Evolutionary conservation across 116 monocot genomes (phyloP).

Genomic region (Trichopus zeylanicus): DNA sequence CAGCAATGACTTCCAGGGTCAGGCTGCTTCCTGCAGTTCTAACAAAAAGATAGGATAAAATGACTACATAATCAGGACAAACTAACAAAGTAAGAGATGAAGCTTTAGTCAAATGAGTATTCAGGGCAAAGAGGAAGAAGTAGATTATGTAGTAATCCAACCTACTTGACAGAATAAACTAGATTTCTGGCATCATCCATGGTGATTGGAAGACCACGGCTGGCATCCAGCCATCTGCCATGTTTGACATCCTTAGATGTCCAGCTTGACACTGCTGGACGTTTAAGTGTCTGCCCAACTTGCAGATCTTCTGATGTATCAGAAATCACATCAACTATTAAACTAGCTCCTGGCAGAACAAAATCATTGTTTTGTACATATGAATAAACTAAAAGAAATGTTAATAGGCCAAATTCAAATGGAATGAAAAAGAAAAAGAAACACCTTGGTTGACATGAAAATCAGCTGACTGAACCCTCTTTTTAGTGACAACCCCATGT

Average conservation of each 20-base stretch:
- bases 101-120: no score
- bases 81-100: not conserved
- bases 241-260: constrained; percentile 30
- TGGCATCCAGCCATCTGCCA: constrained; percentile 15
- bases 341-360: constrained; percentile 35
- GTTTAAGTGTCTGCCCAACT: constrained; percentile 60
- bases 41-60: constrained; percentile 44
- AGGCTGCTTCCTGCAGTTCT: constrained; percentile 80
- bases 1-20: constrained; percentile 74
- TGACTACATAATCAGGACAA: constrained; percentile 17
- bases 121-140: constrained; percentile 3
- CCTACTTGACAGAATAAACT: constrained; percentile 27
- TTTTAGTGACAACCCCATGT: constrained; percentile 18
- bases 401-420: not conserved
- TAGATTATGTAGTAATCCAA: constrained; percentile 32
- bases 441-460: constrained; percentile 32
- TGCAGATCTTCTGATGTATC: constrained; percentile 34
- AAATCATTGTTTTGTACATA: not conserved
- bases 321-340: constrained; percentile 41
- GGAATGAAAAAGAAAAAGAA: not conserved
- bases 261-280: constrained; percentile 22
- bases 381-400: not conserved
- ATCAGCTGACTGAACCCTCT: constrained; percentile 23
- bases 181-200: constrained; percentile 17
- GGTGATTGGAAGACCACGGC: constrained; percentile 10